Evolutionary conservation across 2,329 filamentous ascomycete species (phyloP).

Genomic region (Pseudogymnoascus sp.): DNA sequence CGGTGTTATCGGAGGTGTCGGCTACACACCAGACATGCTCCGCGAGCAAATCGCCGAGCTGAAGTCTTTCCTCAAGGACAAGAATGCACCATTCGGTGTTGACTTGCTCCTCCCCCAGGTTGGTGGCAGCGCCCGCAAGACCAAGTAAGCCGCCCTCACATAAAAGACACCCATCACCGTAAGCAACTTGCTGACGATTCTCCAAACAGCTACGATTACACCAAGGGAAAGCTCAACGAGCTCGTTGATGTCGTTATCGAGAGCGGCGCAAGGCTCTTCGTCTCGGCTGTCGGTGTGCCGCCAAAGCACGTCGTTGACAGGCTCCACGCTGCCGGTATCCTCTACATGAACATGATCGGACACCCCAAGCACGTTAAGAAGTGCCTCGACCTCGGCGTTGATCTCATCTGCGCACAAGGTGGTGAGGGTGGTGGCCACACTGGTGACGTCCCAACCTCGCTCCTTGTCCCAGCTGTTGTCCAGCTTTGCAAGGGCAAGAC

Average conservation of each 20-base stretch:
- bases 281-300: slow-evolving; percentile 91
- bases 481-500: slow-evolving; percentile 72
- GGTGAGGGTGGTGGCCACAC: slow-evolving; percentile 97
- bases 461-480: slow-evolving; percentile 89
- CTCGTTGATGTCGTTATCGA: slow-evolving; percentile 90
- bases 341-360: slow-evolving; percentile 99
- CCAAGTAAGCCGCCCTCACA: slow-evolving; percentile 52
- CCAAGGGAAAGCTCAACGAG: slow-evolving; percentile 93
- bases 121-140: slow-evolving; percentile 88
- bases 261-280: slow-evolving; percentile 83
- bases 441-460: slow-evolving; percentile 81
- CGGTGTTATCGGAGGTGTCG: slow-evolving; percentile 90
- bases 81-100: slow-evolving; percentile 92
- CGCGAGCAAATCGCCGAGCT: slow-evolving; percentile 90
- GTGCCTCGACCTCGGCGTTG: slow-evolving; percentile 82
- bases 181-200: slow-evolving; percentile 20
- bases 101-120: slow-evolving; percentile 92
- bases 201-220: slow-evolving; percentile 84
- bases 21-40: slow-evolving; percentile 96
- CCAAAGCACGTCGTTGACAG: slow-evolving; percentile 82
- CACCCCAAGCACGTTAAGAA: slow-evolving; percentile 99
- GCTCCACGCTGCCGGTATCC: slow-evolving; percentile 76
- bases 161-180: not conserved
- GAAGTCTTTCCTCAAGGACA: slow-evolving; percentile 78
- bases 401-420: slow-evolving; percentile 97